Evolutionary conservation across 176 grass and related monocot genomes (phyloP).

Genomic region (Musa troglodytarum): DNA sequence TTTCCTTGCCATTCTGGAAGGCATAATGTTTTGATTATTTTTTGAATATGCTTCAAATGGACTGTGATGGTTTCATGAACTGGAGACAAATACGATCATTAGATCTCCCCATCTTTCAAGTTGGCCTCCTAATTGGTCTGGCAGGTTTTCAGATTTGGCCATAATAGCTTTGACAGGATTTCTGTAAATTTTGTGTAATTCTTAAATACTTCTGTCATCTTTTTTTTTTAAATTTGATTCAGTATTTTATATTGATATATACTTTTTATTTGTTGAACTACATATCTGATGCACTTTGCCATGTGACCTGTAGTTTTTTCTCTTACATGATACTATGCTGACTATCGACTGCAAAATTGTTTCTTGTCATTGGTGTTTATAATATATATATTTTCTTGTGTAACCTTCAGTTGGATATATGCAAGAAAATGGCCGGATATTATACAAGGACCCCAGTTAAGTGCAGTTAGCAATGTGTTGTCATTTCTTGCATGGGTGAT

Average conservation of each 20-base stretch:
- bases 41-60: no score
- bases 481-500: constrained; percentile 71
- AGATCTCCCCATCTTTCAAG: no score
- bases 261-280: not conserved
- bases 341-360: not conserved
- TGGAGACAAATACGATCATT: no score
- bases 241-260: not conserved
- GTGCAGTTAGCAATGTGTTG: constrained; percentile 56
- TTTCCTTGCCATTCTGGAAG: no score
- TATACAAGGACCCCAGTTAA: constrained; percentile 71
- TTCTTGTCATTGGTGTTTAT: constrained; percentile 5
- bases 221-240: not conserved
- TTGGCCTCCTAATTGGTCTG: no score
- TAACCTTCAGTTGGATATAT: constrained; percentile 91
- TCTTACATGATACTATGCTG: not conserved
- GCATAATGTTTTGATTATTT: no score
- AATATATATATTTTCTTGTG: constrained; percentile 18
- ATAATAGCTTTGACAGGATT: not conserved
- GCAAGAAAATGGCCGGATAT: constrained; percentile 98
- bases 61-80: no score
- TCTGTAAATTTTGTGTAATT: not conserved
- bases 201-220: not conserved
- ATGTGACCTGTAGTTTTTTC: not conserved
- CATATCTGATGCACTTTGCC: not conserved
- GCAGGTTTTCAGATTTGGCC: no score